Percentiles rank a stretch among this genome's conserved stretches.
Conservation (phyloP, 2,329 filamentous ascomycete genomes). For the Lasiodiplodia citricola region DNA sequence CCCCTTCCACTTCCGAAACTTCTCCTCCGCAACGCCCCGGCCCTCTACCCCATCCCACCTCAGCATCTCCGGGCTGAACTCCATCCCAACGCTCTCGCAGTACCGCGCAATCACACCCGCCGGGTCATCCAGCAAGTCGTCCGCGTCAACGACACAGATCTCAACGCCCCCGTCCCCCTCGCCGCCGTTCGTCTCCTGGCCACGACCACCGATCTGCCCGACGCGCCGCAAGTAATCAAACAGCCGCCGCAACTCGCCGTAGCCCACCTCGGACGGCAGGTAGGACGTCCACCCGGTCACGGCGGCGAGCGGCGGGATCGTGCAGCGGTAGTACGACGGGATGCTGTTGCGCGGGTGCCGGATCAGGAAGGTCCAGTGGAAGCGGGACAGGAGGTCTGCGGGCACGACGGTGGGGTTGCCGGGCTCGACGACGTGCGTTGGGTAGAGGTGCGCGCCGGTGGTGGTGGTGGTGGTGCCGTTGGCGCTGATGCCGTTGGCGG, state of each 20-base stretch:
- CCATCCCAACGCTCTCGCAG: constrained; percentile 79
- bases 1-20: constrained; percentile 96
- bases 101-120: constrained; percentile 76
- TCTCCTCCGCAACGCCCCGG: constrained; percentile 69
- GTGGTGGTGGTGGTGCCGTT: constrained; percentile 37
- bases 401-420: constrained; percentile 88
- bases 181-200: constrained; percentile 32
- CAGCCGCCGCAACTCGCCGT: constrained; percentile 81
- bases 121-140: constrained; percentile 89
- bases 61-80: constrained; percentile 79
- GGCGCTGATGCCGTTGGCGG: constrained; percentile 32
- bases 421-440: constrained; percentile 61
- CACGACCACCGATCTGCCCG: constrained; percentile 61
- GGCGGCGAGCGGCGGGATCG: constrained; percentile 80
- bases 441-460: constrained; percentile 45
- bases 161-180: constrained; percentile 52
- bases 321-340: constrained; percentile 94
- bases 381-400: constrained; percentile 71
- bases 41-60: constrained; percentile 80
- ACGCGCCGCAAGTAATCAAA: constrained; percentile 81
- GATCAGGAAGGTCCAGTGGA: constrained; percentile 96
- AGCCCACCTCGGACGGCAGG: constrained; percentile 86
- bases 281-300: constrained; percentile 87
- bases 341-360: constrained; percentile 91
- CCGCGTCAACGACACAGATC: constrained; percentile 89